Evolutionary conservation across 768 basidiomycete genomes (phyloP), one percentile per base, ranked within the genome.

Genomic region (Boletus coccyginus): DNA sequence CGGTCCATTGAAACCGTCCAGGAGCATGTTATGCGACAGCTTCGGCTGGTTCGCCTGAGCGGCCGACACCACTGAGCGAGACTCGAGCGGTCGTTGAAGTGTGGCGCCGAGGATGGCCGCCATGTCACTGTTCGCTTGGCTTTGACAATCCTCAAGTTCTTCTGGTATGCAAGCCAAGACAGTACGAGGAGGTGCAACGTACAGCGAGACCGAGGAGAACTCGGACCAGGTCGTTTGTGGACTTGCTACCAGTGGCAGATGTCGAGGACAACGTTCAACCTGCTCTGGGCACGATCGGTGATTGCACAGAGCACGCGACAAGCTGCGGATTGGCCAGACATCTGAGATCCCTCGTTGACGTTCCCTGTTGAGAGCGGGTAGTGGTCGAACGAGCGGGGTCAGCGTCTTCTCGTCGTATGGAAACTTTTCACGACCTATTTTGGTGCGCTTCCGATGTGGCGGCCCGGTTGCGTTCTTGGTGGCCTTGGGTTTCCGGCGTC

Each of bases 201-300:
- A 71, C 21, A 50, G 56, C 40, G 52, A 48, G 8, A 54, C 61
- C 4, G 60, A 58, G 9, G 67, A 54, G 47, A 73, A 71, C 50
- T 66, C 61, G 46, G 70, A 71, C 70, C 69, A 69, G 19, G 71
- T 73, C 39, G 70, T 67, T 44, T 60, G 65, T 12, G 59, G 59
- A 19, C 13, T 50, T 12, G 47, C 27, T 24, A 10, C 40, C 5
- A 44, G 40, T 2, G 56, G 31, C 5, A 42, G 29, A 21, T 38
- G 31, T 47, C 44, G 60, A 33, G 31, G 35, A 17, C 35, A 17
- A 16, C n/a, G 46, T 17, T 40, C 39, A 14, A n/a, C 27, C 42
- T 44, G 57, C 19, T 49, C 56, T 12, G 56, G 45, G 27, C 51
- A 32, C 7, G 57, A 49, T 50, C 45, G 54, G 40, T 53, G 60